A percentile compares a stretch with the other conserved stretches of the same genome.
These are phyloP conservation scores for Quercus alba DNA, from an alignment of 306 rosid genomes.

Conservation along the genomic window DNA sequence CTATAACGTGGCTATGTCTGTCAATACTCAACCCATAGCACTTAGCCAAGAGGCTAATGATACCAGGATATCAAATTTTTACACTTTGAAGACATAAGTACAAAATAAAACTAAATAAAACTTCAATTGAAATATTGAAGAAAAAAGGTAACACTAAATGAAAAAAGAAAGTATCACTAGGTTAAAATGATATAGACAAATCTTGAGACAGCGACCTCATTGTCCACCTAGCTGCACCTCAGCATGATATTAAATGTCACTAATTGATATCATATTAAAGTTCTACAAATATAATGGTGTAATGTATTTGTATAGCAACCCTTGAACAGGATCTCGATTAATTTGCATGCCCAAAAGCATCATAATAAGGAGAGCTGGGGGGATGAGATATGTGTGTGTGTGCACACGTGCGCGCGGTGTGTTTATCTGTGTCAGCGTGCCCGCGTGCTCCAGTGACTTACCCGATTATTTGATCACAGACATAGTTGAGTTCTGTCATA, in stretches of 20 bases:
- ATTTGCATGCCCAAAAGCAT: not conserved
- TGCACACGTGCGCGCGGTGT: no score
- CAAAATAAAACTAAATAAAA: not conserved
- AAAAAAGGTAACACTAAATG: not conserved
- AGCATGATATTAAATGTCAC: not conserved
- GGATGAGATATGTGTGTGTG: not conserved
- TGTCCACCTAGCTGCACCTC: not conserved
- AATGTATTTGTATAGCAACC: not conserved
- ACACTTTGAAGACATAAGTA: not conserved
- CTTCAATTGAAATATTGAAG: not conserved
- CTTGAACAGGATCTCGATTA: not conserved
- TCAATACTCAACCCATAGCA: no score
- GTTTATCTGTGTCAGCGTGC: not conserved
- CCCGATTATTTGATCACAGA: constrained; percentile 57
- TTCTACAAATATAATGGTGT: not conserved
- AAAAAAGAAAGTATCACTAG: not conserved
- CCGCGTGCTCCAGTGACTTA: constrained; percentile 28
- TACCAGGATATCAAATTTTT: no score
- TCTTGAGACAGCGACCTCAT: not conserved
- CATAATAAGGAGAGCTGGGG: not conserved
- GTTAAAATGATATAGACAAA: not conserved
- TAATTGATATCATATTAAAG: not conserved
- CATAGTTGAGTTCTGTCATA: constrained; percentile 47
- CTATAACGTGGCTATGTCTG: no score
- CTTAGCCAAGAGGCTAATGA: no score